Evolutionary conservation across 768 basidiomycete species (phyloP), one percentile per base, ranked within the genome.

Genomic region (Lactarius tabidus): DNA sequence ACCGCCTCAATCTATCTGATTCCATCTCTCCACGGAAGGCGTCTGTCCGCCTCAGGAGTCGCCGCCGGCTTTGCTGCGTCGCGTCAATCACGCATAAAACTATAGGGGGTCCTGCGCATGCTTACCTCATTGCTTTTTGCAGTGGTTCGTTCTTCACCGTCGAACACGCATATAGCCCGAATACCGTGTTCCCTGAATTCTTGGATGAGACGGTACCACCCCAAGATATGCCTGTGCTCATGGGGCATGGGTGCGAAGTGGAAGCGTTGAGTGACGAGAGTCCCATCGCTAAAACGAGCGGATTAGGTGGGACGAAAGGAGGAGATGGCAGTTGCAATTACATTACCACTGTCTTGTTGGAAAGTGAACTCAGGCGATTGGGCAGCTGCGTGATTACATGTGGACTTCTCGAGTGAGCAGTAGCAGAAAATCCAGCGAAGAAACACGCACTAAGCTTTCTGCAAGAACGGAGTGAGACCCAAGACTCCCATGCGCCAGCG

Each of bases 211-310:
- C 82, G 81, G 71, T 89, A 88, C 92, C 92, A 94, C 23, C 90
- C 87, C 4, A 90, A 75, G 26, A 93, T 80, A 74, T 94, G 92
- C 35, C 87, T 82, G 69, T 85, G 79, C 0, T 76, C 78, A 71
- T 91, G 85, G 1, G 86, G 85, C 59, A 80, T 75, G 17, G 81
- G 86, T 0, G 86, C 81, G 74, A 87, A 94, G 71, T 93, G 89
- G 53, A 93, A 80, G 28, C 91, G 84, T 72, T 91, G 90, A 0
- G 91, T 94, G 71, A 94, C 81, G 63, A 94, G 86, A 8, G 91
- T 94, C 54, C 87, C 92, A 80, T 94, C 92, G 52, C 92, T 93
- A 70, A 57, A 12, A 59, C 26, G 60, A 48, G 64, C 63, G 67
- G 65, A 45, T 55, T 57, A 8, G 20, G n/a, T 56, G 31, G 60